Evolutionary conservation across 164 flowering plant species (phyloP), one percentile per base, ranked within the genome.

Genomic region (Buxus sempervirens): DNA sequence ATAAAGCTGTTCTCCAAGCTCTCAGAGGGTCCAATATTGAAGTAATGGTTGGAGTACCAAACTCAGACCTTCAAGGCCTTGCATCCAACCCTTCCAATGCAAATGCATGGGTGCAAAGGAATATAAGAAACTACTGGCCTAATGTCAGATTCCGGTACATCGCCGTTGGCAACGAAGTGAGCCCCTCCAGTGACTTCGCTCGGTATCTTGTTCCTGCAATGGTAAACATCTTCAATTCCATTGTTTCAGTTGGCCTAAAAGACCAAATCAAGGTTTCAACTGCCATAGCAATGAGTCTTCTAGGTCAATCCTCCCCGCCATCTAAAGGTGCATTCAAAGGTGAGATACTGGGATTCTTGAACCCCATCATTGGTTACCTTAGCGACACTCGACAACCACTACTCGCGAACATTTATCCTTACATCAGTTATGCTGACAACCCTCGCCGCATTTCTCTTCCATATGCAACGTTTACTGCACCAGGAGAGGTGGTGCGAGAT

Each of bases 11-110:
- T 4, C 38, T 74, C 18, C 38, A 28, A 20, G 80, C 80, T 54
- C 64, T 73, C 1, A 25, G 36, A 45, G 77, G 72, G 9, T 66
- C 73, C 18, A 36, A 62, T 64, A 70, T 77, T 8, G 72, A 70
- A 49, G 41, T 74, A 21, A 25, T 63, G 27, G 19, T 74, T 16
- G 77, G 67, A 4, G 64, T 65, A 8, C 63, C 62, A 12, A 74
- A 73, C 2, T 2, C n/a, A 0, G 63, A 70, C 36, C 51, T 74
- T 9, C 77, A 63, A 27, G 21, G 26, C 8, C 4, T 74, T 5
- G 73, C 77, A 16, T 7, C n/a, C 12, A 24, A 9, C 58, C 66
- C 25, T 26, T 23, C 32, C 25, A 25, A 32, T 18, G 73, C 77
- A 0, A 10, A 38, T 38, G 7, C 58, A 12, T 74, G 77, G 77